Evolutionary conservation across 176 grass and related monocot genomes (phyloP), one percentile per base, ranked within the genome.

Genomic region (Rhynchospora breviuscula): DNA sequence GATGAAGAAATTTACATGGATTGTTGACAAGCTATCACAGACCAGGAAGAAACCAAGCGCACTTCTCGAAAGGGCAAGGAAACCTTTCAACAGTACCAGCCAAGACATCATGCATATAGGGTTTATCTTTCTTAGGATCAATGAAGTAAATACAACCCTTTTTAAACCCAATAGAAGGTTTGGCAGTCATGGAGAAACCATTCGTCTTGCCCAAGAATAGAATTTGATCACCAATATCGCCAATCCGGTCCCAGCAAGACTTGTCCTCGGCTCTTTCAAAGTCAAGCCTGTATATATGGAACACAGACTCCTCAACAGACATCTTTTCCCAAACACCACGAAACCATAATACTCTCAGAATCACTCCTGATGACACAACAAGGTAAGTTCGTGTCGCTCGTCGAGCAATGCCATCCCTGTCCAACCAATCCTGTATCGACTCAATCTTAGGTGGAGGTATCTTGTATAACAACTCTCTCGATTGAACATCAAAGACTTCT

Each of bases 211-310:
- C 13, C 10, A 57, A 31, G 3, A 79, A 29, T 17, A 79, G 22
- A 79, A 35, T 26, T 58, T 79, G 75, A 33, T 79, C 75, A 31
- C 75, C 75, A 40, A 77, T 77, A n/a, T 19, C 49, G 10, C 18
- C 10, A 51, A 48, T 77, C 72, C 26, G n/a, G 11, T 22, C 75
- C 75, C 75, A 79, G 29, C 17, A 8, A 58, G 75, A 49, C 21
- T 59, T n/a, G 7, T 14, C 51, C 3, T 26, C 26, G 5, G 12
- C 25, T 67, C 2, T 49, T 59, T 15, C 75, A 40, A 51, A 79
- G 23, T 79, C 22, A 59, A 79, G 75, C 51, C 54, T 11, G 8
- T 79, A 57, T 26, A 79, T 59, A 7, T 35, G 13, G 14, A 79
- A 79, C 9, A 4, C 10, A 56, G 54, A 79, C 14, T 52, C 7